Evolutionary conservation across 1,284 basidiomycete species (phyloP), one percentile per base, ranked within the genome.

Genomic region (Pseudozyma pruni): DNA sequence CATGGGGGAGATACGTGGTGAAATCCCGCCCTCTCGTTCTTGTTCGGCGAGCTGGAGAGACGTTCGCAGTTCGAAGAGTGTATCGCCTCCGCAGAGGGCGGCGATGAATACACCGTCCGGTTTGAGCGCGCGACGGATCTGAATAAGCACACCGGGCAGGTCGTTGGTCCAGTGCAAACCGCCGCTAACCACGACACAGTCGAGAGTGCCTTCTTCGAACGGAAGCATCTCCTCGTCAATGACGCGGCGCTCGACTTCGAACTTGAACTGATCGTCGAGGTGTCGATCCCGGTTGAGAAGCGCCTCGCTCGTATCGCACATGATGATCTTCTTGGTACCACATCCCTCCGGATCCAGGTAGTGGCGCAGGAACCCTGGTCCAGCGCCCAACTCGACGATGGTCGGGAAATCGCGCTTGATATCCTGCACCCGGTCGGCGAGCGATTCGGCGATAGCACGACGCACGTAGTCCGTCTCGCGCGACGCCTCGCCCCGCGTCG

Each of bases 111-210:
- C 88, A 1, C 95, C 96, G 81, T 98, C 96, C 0, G 94, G 93
- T 76, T 89, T 87, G 14, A 99, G 85, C 3, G 90, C 88, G 82
- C 93, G 89, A 73, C 88, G 88, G 58, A 97, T 92, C 81, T 98
- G 96, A 11, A 94, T 87, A 23, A 99, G 86, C 0, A 89, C 86
- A n/a, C 93, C 94, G 60, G 94, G 95, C 13, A 99, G 87, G 84
- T 99, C 96, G 76, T 98, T 98, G 9, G 97, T 89, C 96, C 96
- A 99, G 78, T 99, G 96, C 50, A 98, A 85, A 56, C 90, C 91
- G 3, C 96, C 87, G 76, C 91, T 93, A 14, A 92, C 94, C 29
- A 98, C 89, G 41, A 98, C 88, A 35, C 92, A 93, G 81, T 98
- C 95, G 80, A 95, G 90, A 19, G 91, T 91, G 59, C 91, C 88